Evolutionary conservation across 2,329 filamentous ascomycete species (phyloP).

Genomic region (Cyclaneusma minus): DNA sequence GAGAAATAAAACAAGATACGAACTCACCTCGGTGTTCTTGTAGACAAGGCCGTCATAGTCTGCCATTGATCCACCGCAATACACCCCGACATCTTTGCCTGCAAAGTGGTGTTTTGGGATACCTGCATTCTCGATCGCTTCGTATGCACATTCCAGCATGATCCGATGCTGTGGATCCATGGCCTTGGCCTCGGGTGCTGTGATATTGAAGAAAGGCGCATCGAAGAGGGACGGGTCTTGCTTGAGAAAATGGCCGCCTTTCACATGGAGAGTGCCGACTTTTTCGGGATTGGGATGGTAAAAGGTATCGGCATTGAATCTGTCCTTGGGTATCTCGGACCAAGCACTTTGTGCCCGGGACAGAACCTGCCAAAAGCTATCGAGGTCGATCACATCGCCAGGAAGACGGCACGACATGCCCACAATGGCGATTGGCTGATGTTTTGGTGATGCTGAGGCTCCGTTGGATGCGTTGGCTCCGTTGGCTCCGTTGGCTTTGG

Average conservation of each 20-base stretch:
- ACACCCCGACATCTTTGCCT: conserved; percentile 11
- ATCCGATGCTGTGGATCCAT: conserved; percentile 18
- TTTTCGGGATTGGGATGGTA: conserved; percentile 30
- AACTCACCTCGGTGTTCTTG: too few relatives aligned
- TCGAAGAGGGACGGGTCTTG: conserved; percentile 11
- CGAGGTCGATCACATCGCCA: conserved; percentile 19
- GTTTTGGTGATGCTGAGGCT: too few relatives aligned
- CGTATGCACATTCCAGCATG: conserved; percentile 13
- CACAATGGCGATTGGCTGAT: conserved; percentile 21
- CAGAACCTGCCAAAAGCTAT: conserved; percentile 23
- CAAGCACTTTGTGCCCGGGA: conserved; percentile 22
- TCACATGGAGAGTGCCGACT: conserved; percentile 10
- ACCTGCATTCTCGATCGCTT: conserved; percentile 15
- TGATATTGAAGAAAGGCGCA: conserved; percentile 16
- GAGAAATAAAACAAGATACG: conserved; percentile 7
- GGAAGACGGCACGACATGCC: conserved; percentile 22
- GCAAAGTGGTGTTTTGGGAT: conserved; percentile 9
- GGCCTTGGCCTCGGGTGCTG: conserved; percentile 11
- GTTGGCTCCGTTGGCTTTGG: conserved; percentile 8
- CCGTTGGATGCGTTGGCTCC: too few relatives aligned
- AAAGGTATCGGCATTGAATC: conserved; percentile 36
- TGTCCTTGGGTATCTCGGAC: conserved; percentile 14
- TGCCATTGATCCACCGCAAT: conserved; percentile 5
- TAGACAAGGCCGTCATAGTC: conserved; percentile 6
- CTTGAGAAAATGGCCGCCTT: conserved; percentile 8